Evolutionary conservation across 176 grass and related monocot species (phyloP), one percentile per base, ranked within the genome.

Genomic region (Bothriochloa decipiens): DNA sequence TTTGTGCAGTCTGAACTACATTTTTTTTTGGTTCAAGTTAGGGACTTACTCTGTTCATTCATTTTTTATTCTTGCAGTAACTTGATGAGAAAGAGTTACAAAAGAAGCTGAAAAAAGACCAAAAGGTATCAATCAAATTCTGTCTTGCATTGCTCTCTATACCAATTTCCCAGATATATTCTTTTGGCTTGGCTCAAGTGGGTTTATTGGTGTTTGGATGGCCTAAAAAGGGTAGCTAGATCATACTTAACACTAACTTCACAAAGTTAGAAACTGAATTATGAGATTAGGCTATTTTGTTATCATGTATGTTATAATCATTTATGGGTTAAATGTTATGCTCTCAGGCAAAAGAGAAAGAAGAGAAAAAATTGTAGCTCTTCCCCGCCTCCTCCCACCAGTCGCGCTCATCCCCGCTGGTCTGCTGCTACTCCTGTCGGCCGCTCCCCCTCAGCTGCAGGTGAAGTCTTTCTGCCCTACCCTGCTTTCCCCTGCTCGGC

Each of bases 81-180:
- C 84, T 84, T 68, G 94, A 91, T 33, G 86, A 91, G 42, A 89
- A 89, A 74, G 94, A 96, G 68, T 68, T 87, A 41, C 89, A 96
- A 41, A 70, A 84, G 72, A 92, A 96, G 50, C 70, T 89, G 55
- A 96, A 96, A 84, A 96, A 96, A 49, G 88, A 91, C 13, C 91
- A 96, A 63, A 96, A 95, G 85, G 93, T 92, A 87, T 40, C 11
- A 13, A 57, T 70, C 10, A 14, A 47, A 17, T 77, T 70, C 42
- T 18, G 2, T 79, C 39, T 74, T 27, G 17, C 7, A 4, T 83
- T 77, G 33, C 49, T 6, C 28, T 5, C 14, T 11, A 4, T 25
- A 17, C 22, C 8, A 13, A n/a, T 68, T 37, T 81, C 7, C 28
- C 43, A 36, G 16, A 10, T 68, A 22, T 35, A 13, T 49, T 81